Conservation (phyloP, 225 moss, liverwort and hornwort species). For the Physcomitrellopsis africana region DNA sequence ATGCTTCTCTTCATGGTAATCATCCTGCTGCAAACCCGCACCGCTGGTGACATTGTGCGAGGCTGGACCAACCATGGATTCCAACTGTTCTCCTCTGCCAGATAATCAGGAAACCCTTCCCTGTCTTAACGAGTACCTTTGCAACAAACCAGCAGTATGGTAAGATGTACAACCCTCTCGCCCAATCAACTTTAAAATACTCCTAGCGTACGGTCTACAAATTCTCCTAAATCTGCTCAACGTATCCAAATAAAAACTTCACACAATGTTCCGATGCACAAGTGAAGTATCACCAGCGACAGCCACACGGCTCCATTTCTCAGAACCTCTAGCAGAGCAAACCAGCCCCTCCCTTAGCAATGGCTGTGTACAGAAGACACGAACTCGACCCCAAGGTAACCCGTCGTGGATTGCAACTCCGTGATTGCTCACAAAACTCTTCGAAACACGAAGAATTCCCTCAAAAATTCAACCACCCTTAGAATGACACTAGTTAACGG, state of each 20-base stretch:
- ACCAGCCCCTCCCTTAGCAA: neutral
- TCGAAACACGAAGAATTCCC: neutral
- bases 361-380: neutral
- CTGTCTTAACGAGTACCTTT: neutral
- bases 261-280: neutral
- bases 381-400: neutral
- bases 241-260: constrained; percentile 11
- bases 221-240: neutral
- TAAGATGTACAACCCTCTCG: neutral
- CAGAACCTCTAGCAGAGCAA: constrained; percentile 12
- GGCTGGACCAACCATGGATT: constrained; percentile 48
- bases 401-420: constrained; percentile 17
- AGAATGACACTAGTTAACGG: neutral
- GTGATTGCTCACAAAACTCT: constrained; percentile 9
- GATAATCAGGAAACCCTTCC: neutral
- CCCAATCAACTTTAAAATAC: neutral
- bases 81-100: constrained; percentile 30
- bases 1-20: constrained; percentile 36
- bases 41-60: constrained; percentile 33
- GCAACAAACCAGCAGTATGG: neutral
- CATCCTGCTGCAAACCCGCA: constrained; percentile 34
- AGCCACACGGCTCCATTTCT: constrained; percentile 19
- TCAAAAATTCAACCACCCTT: neutral
- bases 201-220: neutral
- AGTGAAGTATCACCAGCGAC: neutral